Percentiles rank a stretch among this genome's conserved stretches.
These are phyloP conservation scores for Lentinula boryana DNA, from an alignment of 768 basidiomycete species.

Conservation along the genomic window DNA sequence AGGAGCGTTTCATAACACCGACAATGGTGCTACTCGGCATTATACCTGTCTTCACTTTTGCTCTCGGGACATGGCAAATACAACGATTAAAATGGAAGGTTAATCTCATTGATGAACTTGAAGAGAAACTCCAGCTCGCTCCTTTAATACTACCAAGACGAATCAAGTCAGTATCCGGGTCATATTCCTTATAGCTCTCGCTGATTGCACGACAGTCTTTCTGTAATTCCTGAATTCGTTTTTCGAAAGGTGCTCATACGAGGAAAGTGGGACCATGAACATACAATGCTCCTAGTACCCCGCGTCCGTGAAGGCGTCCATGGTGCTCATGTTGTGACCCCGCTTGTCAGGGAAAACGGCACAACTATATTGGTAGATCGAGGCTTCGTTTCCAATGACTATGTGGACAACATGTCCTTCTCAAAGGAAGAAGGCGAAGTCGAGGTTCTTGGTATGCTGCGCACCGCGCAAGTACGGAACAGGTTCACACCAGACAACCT, in stretches of 20 bases:
- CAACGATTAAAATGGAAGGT: slow-evolving; percentile 94
- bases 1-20: slow-evolving; percentile 59
- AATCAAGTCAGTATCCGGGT: slow-evolving; percentile 68
- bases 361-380: slow-evolving; percentile 88
- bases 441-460: slow-evolving; percentile 81
- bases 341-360: slow-evolving; percentile 72
- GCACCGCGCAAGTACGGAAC: slow-evolving; percentile 69
- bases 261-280: slow-evolving; percentile 76
- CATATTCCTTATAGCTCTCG: neutral
- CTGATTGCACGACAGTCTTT: slow-evolving; percentile 38
- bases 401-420: slow-evolving; percentile 21
- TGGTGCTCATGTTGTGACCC: slow-evolving; percentile 86
- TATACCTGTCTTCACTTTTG: slow-evolving; percentile 88
- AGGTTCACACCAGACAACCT: slow-evolving; percentile 87
- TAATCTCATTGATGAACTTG: slow-evolving; percentile 86
- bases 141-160: slow-evolving; percentile 75
- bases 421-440: slow-evolving; percentile 49
- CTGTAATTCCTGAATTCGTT: slow-evolving; percentile 80
- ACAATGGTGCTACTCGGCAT: slow-evolving; percentile 73
- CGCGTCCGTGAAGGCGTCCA: slow-evolving; percentile 83
- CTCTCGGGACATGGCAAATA: slow-evolving; percentile 90
- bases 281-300: slow-evolving; percentile 78
- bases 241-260: slow-evolving; percentile 79
- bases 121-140: slow-evolving; percentile 78
- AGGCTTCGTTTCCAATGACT: slow-evolving; percentile 74